These are phyloP conservation scores for Aspergillus cristatus DNA, from an alignment of 495 filamentous ascomycete genomes.

Conservation along the genomic window DNA sequence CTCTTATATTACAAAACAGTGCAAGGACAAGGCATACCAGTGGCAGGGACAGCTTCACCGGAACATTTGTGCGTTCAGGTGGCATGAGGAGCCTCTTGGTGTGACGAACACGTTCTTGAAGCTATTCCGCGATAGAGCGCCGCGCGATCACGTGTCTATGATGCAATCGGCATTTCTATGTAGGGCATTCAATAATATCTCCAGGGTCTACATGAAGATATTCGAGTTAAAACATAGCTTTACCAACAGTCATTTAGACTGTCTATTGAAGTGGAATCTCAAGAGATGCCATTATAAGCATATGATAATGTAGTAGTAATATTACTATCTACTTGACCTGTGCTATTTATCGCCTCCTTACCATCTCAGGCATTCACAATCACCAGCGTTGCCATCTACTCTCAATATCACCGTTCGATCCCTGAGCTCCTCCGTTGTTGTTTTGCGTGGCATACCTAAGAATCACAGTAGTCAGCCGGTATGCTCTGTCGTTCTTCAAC, in stretches of 20 bases:
- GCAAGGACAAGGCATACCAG: slow-evolving; percentile 42
- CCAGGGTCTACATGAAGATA: too few relatives aligned
- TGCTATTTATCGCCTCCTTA: too few relatives aligned
- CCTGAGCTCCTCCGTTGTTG: slow-evolving; percentile 57
- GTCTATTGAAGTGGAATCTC: too few relatives aligned
- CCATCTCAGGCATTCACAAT: too few relatives aligned
- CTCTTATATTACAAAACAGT: slow-evolving; percentile 11
- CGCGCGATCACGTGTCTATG: slow-evolving; percentile 30
- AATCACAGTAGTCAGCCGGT: slow-evolving; percentile 3
- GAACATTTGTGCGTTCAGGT: slow-evolving; percentile 48
- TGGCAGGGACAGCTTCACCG: slow-evolving; percentile 89
- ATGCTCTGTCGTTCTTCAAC: background rate
- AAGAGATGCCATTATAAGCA: too few relatives aligned
- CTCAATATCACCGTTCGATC: too few relatives aligned
- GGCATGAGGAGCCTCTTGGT: slow-evolving; percentile 41
- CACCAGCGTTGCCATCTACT: too few relatives aligned
- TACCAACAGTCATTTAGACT: too few relatives aligned
- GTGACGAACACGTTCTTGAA: slow-evolving; percentile 8
- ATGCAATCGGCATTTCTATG: slow-evolving; percentile 26
- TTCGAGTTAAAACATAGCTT: too few relatives aligned
- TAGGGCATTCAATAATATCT: too few relatives aligned
- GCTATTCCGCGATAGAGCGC: slow-evolving; percentile 7
- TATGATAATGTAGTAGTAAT: too few relatives aligned
- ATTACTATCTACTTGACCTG: too few relatives aligned
- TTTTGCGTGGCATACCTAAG: slow-evolving; percentile 46